Evolutionary conservation across 495 filamentous ascomycete genomes (phyloP), one percentile per base, ranked within the genome.

Genomic region (Aspergillus baeticus): DNA sequence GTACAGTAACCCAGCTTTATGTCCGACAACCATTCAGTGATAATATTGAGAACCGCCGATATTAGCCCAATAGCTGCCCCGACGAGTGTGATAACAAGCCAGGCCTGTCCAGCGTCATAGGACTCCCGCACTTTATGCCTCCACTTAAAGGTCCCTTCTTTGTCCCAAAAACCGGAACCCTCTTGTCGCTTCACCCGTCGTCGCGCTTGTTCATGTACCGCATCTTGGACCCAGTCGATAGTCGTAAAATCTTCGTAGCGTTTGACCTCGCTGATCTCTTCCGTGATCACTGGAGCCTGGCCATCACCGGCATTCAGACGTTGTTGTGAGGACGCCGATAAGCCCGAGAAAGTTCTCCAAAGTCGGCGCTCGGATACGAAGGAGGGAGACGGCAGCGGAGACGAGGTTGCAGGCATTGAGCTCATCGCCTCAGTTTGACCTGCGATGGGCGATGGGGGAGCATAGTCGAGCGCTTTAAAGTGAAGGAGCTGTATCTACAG

Each of bases 181-280:
- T 87, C 86, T 75, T 84, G 85, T 64, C 87, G 81, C 66, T 86
- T 79, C 17, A 88, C 83, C 63, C 89, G 88, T 47, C 92, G 81
- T 44, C 92, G 84, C 34, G 88, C 72, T 69, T 96, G 90, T 70
- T 96, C 94, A 43, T 92, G 87, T 13, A 92, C 87, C 2, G 93
- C 93, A 84, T 98, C 94, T 68, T 98, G 92, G 1, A 98, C 92
- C 94, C 94, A 98, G 70, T 98, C 92, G 82, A 98, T 98, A 0
- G 94, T 98, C 5, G 93, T 97, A 68, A 98, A 98, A 66, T 90
- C 86, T 69, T 98, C 94, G 76, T 98, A 98, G 73, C 95, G 84
- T 72, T 96, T 96, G 67, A 98, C 97, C 76, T 96, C 89, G 41
- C 87, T 93, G 63, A 98, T 96, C 75, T 98, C 94, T 68, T 98